Conservation (phyloP, 768 basidiomycete species). For the Panaeolus papilionaceus region DNA sequence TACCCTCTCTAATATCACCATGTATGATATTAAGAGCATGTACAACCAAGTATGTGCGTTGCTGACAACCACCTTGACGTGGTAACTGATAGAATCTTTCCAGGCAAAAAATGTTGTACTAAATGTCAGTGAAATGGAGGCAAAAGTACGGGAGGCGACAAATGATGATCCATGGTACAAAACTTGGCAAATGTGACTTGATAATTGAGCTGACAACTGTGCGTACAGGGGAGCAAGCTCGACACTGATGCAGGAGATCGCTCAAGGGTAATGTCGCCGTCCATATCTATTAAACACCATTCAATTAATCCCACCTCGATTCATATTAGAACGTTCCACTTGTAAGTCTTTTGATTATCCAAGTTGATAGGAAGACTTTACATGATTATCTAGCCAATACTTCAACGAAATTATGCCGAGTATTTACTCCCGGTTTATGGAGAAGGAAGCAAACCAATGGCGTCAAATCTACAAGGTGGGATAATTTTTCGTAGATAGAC, state of each 20-base stretch:
- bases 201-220: conserved; percentile 17
- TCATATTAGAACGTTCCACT: conserved; percentile 86
- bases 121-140: conserved; percentile 97
- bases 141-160: conserved; percentile 95
- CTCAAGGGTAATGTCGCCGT: conserved; percentile 72
- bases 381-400: conserved; percentile 68
- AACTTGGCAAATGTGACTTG: neutral
- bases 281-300: conserved; percentile 13
- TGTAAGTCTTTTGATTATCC: conserved; percentile 58
- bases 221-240: conserved; percentile 91
- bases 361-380: conserved; percentile 10
- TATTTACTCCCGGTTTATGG: conserved; percentile 95
- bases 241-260: conserved; percentile 98
- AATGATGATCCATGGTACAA: conserved; percentile 97
- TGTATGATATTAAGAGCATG: conserved; percentile 95
- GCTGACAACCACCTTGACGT: conserved; percentile 12
- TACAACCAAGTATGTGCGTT: conserved; percentile 78
- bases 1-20: conserved; percentile 79
- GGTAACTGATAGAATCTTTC: conserved; percentile 9
- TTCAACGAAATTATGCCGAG: conserved; percentile 99
- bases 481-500: neutral
- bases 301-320: neutral
- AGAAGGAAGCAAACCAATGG: conserved; percentile 99
- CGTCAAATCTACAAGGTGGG: conserved; percentile 96
- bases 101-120: conserved; percentile 97